These are phyloP conservation scores for Metschnikowia cubensis DNA, from an alignment of 805 yeast genomes.

Conservation along the genomic window DNA sequence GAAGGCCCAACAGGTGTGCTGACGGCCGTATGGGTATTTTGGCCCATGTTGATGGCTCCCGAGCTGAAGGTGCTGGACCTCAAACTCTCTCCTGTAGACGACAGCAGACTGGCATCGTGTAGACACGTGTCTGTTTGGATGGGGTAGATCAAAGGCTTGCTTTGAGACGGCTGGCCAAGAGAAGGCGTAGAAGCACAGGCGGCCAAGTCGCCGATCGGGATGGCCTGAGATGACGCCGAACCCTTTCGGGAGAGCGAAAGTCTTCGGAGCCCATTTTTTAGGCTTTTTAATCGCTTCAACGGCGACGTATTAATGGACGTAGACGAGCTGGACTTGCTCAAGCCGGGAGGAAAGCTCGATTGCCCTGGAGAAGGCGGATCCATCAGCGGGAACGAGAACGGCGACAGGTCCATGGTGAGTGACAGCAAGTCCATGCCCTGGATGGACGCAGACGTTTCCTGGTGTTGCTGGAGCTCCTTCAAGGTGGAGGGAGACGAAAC, in stretches of 20 bases:
- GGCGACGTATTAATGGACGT: slow-evolving; percentile 25
- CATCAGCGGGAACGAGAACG: slow-evolving; percentile 17
- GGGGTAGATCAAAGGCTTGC: slow-evolving; percentile 5
- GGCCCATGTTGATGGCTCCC: neutral
- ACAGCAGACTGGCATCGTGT: slow-evolving; percentile 14
- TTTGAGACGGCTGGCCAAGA: neutral
- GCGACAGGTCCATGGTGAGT: slow-evolving; percentile 16
- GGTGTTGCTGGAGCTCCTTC: neutral
- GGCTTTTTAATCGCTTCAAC: slow-evolving; percentile 32
- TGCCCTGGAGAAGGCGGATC: slow-evolving; percentile 7
- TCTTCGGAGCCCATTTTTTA: slow-evolving; percentile 38
- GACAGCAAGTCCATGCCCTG: slow-evolving; percentile 28
- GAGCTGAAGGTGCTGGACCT: slow-evolving; percentile 15
- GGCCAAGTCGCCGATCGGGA: slow-evolving; percentile 5
- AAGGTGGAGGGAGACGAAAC: slow-evolving; percentile 4
- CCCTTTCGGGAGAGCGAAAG: slow-evolving; percentile 24
- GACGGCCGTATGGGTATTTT: slow-evolving; percentile 3
- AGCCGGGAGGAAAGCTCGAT: slow-evolving; percentile 2
- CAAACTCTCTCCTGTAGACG: slow-evolving; percentile 12
- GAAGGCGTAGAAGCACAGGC: slow-evolving; percentile 6
- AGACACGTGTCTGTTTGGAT: slow-evolving; percentile 10
- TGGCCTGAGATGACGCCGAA: slow-evolving; percentile 2
- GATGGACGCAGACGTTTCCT: slow-evolving; percentile 10
- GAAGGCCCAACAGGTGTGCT: slow-evolving; percentile 8
- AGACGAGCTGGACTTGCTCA: slow-evolving; percentile 5